Percentiles rank a stretch among this genome's conserved stretches.
phyloP scores from a whole-genome alignment of 257 asterid species.

The Orobanche coerulescens region DNA sequence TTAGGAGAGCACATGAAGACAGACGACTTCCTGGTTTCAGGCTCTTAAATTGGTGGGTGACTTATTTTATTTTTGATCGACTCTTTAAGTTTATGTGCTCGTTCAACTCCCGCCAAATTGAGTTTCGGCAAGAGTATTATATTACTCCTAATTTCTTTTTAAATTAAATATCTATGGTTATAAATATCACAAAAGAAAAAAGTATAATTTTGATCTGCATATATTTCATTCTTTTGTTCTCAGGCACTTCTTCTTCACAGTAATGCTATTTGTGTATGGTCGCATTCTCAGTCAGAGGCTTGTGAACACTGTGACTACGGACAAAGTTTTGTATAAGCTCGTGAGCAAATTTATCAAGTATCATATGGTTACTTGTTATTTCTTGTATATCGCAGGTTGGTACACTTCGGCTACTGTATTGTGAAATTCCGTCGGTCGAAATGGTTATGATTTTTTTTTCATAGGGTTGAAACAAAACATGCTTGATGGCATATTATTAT shows the following conservation, averaged over 20 bases:
- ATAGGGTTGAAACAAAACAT: neutral
- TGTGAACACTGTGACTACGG: slow-evolving; percentile 66
- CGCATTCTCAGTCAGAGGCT: slow-evolving; percentile 84
- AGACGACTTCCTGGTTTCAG: slow-evolving; percentile 82
- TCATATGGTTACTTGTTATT: slow-evolving; percentile 89
- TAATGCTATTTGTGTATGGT: slow-evolving; percentile 78
- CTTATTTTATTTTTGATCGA: slow-evolving; percentile 12
- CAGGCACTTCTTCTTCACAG: slow-evolving; percentile 92
- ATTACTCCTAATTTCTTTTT: too few relatives aligned
- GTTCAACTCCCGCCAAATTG: neutral
- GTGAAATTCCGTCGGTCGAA: neutral
- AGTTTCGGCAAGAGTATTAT: neutral
- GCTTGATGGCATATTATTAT: neutral
- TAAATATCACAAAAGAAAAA: neutral
- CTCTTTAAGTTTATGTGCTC: slow-evolving; percentile 5
- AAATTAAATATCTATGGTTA: neutral
- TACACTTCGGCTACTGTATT: neutral
- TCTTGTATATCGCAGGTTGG: slow-evolving; percentile 74
- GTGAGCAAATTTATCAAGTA: slow-evolving; percentile 71
- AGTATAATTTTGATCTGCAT: too few relatives aligned
- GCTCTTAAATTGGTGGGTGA: slow-evolving; percentile 67
- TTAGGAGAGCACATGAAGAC: slow-evolving; percentile 68
- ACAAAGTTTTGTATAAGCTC: slow-evolving; percentile 60
- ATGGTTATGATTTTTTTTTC: slow-evolving; percentile 6
- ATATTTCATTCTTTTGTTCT: slow-evolving; percentile 17